Evolutionary conservation across 2,329 filamentous ascomycete genomes (phyloP).

Genomic region (Rasamsonia emersonii): DNA sequence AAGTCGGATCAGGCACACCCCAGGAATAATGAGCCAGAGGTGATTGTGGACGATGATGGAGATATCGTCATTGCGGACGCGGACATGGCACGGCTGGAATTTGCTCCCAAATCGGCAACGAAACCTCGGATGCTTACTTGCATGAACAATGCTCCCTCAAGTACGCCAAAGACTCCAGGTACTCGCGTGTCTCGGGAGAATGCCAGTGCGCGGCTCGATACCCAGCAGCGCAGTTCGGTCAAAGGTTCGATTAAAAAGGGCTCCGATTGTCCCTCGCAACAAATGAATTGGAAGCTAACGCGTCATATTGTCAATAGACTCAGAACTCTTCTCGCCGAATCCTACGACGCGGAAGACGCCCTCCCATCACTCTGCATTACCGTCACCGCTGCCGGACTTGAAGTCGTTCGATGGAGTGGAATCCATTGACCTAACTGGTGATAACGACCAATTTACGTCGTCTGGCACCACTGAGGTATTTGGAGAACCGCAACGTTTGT

Average conservation of each 20-base stretch:
- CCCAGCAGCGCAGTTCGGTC: conserved; percentile 5
- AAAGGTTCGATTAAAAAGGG: conserved; percentile 23
- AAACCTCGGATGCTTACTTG: conserved; percentile 33
- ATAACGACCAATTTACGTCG: conserved; percentile 24
- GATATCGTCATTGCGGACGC: conserved; percentile 16
- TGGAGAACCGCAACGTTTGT: conserved; percentile 33
- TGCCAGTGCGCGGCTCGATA: conserved; percentile 5
- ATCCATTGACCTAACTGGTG: conserved; percentile 38
- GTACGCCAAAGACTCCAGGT: conserved; percentile 15
- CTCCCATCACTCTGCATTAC: neutral
- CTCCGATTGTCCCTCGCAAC: no score
- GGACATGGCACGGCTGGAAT: conserved; percentile 38
- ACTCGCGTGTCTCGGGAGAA: conserved; percentile 10
- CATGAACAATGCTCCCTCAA: conserved; percentile 13
- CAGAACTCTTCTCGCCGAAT: conserved; percentile 2
- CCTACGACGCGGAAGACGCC: conserved; percentile 6
- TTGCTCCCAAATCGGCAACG: conserved; percentile 30
- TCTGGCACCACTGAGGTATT: conserved; percentile 32
- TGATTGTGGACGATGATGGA: conserved; percentile 15
- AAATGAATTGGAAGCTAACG: no score
- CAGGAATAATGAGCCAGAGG: conserved; percentile 8
- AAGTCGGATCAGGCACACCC: no score
- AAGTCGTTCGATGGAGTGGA: conserved; percentile 28
- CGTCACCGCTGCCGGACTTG: conserved; percentile 2
- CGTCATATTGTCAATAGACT: neutral